These are phyloP conservation scores for Penicillium nucicola DNA, from an alignment of 495 filamentous ascomycete genomes.

Conservation along the genomic window DNA sequence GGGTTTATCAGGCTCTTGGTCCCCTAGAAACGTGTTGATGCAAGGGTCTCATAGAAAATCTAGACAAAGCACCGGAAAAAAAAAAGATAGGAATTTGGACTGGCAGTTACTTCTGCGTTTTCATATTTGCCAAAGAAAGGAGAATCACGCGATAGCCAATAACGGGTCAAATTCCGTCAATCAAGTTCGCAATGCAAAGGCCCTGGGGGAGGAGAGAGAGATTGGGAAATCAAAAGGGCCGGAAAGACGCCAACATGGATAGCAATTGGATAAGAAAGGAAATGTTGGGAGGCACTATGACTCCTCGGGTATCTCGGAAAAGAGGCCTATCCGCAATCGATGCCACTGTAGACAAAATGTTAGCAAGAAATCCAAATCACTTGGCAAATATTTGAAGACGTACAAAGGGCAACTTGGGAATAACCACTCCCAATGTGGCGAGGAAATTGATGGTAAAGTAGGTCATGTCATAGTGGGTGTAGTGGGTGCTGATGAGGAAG, in stretches of 20 bases:
- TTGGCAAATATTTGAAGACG: constrained; percentile 30
- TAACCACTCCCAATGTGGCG: constrained; percentile 85
- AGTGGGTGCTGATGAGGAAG: constrained; percentile 96
- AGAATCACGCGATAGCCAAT: constrained; percentile 16
- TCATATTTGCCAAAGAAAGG: constrained; percentile 23
- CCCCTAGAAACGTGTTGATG: neutral
- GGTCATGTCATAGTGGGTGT: constrained; percentile 93
- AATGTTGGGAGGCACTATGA: constrained; percentile 27
- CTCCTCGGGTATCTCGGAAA: constrained; percentile 43
- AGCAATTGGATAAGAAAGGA: constrained; percentile 15
- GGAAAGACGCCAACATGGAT: constrained; percentile 18
- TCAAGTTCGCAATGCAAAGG: constrained; percentile 27
- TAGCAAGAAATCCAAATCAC: constrained; percentile 7
- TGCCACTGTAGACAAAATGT: constrained; percentile 35
- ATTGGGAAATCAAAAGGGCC: constrained; percentile 10
- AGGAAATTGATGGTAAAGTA: constrained; percentile 97
- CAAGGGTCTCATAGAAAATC: constrained; percentile 14
- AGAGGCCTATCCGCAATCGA: constrained; percentile 49
- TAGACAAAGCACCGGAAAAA: constrained; percentile 18
- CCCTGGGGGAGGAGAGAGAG: constrained; percentile 5
- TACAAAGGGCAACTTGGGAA: constrained; percentile 94
- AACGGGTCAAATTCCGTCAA: constrained; percentile 18
- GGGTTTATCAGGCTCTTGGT: too few species aligned
- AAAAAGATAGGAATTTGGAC: constrained; percentile 5
- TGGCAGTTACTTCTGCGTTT: constrained; percentile 13